phyloP scores from a whole-genome alignment of 345 rosid species.

The Dipteronia dyeriana region DNA sequence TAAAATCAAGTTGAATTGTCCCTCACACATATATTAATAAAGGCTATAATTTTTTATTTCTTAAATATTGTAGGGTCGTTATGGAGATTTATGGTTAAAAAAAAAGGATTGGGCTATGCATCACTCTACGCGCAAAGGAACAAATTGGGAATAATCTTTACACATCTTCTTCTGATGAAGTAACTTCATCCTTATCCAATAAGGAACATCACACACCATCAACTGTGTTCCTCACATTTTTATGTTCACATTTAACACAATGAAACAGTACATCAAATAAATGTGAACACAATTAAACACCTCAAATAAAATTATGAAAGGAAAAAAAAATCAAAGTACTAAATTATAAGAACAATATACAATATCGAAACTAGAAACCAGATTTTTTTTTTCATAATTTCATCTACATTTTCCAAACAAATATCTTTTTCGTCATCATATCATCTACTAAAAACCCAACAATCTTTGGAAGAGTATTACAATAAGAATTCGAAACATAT shows the following conservation, averaged over 20 bases:
- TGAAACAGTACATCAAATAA: background rate
- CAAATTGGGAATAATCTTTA: background rate
- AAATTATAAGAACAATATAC: too few species aligned
- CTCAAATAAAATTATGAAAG: background rate
- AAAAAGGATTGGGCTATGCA: too few species aligned
- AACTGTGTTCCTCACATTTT: background rate
- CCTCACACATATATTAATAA: too few species aligned
- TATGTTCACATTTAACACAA: background rate
- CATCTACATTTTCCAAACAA: background rate
- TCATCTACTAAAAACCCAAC: background rate
- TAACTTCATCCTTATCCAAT: background rate
- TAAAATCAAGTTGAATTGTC: too few species aligned
- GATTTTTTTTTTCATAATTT: background rate
- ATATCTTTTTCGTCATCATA: background rate
- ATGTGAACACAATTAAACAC: background rate
- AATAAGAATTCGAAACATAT: background rate
- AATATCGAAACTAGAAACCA: too few species aligned
- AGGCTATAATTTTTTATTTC: too few species aligned
- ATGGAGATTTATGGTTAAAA: too few species aligned
- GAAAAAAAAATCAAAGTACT: too few species aligned
- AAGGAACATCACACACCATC: background rate
- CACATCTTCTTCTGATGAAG: background rate
- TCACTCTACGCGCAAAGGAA: too few species aligned
- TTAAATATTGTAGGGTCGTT: too few species aligned
- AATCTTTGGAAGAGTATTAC: constrained; percentile 1